Evolutionary conservation across 2,329 filamentous ascomycete species (phyloP).

Genomic region (Alternaria sp.): DNA sequence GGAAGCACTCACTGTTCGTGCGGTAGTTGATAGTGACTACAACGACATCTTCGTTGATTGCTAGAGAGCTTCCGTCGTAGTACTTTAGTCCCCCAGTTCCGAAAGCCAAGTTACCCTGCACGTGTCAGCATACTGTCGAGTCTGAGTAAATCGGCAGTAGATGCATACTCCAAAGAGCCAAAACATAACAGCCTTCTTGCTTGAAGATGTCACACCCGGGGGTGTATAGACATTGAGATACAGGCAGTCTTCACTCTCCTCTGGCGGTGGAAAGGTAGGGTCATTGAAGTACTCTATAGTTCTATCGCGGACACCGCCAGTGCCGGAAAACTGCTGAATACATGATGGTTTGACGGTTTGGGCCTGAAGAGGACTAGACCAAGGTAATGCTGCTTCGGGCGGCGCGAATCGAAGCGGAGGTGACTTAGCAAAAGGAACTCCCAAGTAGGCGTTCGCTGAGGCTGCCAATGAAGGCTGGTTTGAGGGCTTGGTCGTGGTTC

Average conservation of each 20-base stretch:
- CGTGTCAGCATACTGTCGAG: slow-evolving; percentile 12
- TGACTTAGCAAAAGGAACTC: slow-evolving; percentile 23
- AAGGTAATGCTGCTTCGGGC: slow-evolving; percentile 18
- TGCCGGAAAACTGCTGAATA: slow-evolving; percentile 20
- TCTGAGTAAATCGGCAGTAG: neutral
- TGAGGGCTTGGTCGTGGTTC: slow-evolving; percentile 8
- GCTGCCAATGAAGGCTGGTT: slow-evolving; percentile 14
- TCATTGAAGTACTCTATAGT: slow-evolving; percentile 20
- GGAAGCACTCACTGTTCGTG: slow-evolving; percentile 21
- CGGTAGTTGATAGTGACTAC: slow-evolving; percentile 35
- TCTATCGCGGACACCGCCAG: slow-evolving; percentile 17
- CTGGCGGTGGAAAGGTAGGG: slow-evolving; percentile 8
- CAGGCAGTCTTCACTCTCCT: slow-evolving; percentile 48
- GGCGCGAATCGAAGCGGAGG: slow-evolving; percentile 24
- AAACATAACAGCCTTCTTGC: slow-evolving; percentile 22
- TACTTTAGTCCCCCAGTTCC: slow-evolving; percentile 18
- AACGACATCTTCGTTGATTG: slow-evolving; percentile 29
- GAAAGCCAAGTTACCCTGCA: slow-evolving; percentile 28
- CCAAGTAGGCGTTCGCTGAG: slow-evolving; percentile 21
- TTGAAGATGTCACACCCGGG: slow-evolving; percentile 4
- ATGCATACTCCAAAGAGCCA: slow-evolving; percentile 14
- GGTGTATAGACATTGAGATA: slow-evolving; percentile 48
- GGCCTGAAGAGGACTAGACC: slow-evolving; percentile 16
- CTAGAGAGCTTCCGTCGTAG: slow-evolving; percentile 34
- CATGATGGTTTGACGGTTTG: slow-evolving; percentile 19